These are phyloP conservation scores for Colletotrichum costaricense DNA, from an alignment of 2,329 filamentous ascomycete species.

Conservation along the genomic window DNA sequence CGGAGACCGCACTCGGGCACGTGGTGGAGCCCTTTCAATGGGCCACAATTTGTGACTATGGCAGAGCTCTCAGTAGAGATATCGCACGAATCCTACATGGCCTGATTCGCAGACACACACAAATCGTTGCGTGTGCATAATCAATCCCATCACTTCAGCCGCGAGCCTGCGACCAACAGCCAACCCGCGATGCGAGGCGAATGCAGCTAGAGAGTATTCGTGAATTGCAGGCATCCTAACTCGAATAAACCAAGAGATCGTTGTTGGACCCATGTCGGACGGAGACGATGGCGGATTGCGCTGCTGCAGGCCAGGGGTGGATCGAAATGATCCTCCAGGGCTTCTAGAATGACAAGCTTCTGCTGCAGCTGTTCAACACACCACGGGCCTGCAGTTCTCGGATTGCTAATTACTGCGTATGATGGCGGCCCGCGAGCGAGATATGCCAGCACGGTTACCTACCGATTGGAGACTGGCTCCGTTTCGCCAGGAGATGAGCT, in stretches of 20 bases:
- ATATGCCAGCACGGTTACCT: slow-evolving; percentile 24
- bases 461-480: slow-evolving; percentile 33
- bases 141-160: slow-evolving; percentile 16
- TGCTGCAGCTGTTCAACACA: neutral
- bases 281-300: slow-evolving; percentile 5
- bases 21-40: neutral
- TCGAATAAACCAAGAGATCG: neutral
- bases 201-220: neutral
- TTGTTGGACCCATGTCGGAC: neutral
- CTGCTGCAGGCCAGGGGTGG: slow-evolving; percentile 17
- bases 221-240: no score
- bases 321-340: slow-evolving; percentile 16
- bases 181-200: neutral
- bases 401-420: neutral
- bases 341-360: slow-evolving; percentile 31
- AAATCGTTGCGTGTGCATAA: slow-evolving; percentile 15
- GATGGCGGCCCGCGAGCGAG: slow-evolving; percentile 10
- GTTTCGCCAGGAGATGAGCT: slow-evolving; percentile 34
- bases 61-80: slow-evolving; percentile 6
- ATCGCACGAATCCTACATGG: neutral
- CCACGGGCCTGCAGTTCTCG: neutral
- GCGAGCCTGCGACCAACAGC: neutral
- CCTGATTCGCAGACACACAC: slow-evolving; percentile 11
- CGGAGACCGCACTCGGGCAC: slow-evolving; percentile 17
- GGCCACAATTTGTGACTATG: slow-evolving; percentile 11